These are phyloP conservation scores for Bretschneidera sinensis DNA, from an alignment of 345 rosid genomes.

Conservation along the genomic window DNA sequence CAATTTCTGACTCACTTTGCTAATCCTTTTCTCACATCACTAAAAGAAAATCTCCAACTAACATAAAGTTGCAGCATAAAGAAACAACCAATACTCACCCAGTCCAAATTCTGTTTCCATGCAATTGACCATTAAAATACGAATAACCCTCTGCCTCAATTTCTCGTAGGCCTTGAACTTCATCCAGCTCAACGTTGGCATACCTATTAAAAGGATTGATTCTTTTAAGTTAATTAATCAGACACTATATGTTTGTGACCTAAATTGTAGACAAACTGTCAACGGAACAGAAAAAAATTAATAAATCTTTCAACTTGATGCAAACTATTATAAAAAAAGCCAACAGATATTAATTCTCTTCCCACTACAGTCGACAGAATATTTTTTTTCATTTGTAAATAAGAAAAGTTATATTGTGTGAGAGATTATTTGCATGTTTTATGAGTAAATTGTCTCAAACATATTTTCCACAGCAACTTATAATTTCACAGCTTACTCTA, in stretches of 20 bases:
- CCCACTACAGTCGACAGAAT: not conserved
- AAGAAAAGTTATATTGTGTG: too few relatives aligned
- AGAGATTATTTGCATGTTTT: too few relatives aligned
- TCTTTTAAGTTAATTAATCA: slow-evolving; percentile 15
- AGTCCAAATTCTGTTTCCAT: slow-evolving; percentile 78
- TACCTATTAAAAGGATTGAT: slow-evolving; percentile 40
- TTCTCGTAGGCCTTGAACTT: slow-evolving; percentile 61
- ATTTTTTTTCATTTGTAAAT: too few relatives aligned
- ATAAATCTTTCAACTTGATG: not conserved
- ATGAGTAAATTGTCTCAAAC: not conserved
- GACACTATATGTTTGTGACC: slow-evolving; percentile 4
- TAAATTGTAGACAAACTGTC: slow-evolving; percentile 1
- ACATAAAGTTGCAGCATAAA: slow-evolving; percentile 4
- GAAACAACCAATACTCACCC: slow-evolving; percentile 47
- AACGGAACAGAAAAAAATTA: not conserved
- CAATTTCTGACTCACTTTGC: not conserved
- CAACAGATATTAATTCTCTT: not conserved
- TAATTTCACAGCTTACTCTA: not conserved
- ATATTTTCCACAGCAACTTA: not conserved
- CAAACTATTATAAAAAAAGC: not conserved
- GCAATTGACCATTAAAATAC: slow-evolving; percentile 71
- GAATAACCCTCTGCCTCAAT: slow-evolving; percentile 59
- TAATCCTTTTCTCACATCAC: slow-evolving; percentile 1
- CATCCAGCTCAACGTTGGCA: slow-evolving; percentile 46
- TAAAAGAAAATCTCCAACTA: slow-evolving; percentile 8